Base-by-base conservation (phyloP, 2,329 filamentous ascomycete species). In the Geosmithia morbida region DNA sequence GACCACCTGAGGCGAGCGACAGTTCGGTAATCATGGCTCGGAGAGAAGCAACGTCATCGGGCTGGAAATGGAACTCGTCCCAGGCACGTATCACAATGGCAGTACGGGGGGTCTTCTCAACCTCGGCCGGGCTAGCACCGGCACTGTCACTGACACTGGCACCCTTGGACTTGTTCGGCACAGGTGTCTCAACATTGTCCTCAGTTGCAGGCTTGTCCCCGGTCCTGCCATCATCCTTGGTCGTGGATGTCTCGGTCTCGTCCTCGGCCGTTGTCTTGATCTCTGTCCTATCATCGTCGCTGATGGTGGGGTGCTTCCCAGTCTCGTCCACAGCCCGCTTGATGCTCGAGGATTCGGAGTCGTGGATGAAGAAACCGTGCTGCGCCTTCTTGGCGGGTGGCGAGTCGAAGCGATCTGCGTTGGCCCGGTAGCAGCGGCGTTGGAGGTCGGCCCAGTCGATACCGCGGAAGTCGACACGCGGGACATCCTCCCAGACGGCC, bases 21-120 rank as follows among this genome's bases (percentile, higher is more conserved):
- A 94, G 70, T 61, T 96, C 89, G 19, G 82, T 77, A 57, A 96
- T 87, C 64, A 95, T 77, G 30, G 88, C 83, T 29, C 89, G 82
- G 37, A 96, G 64, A 56, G 87, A 87, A 62, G 89, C 78, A 45
- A 90, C 72, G 57, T 92, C 86, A 56, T 94, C 85, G 41, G 84
- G 76, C 10, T 79, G 79, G 71, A 87, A 96, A 8, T 77, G 56
- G 54, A 85, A 94, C 54, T 85, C 83, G 53, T 83, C 79, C 85
- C 86, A 95, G 45, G 84, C 83, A 20, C 89, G 77, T 20, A 96
- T 75, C 1, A 96, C 76, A 6, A 96, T 72, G 2, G 86, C 88
- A 1, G 85, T 90, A 29, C 66, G 63, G 39, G 60, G 58, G 44
- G 56, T 53, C 40, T 57, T 58, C 47, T 55, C 52, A 22, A 52